Base-by-base conservation (phyloP, 352 stramenopile genomes). In the Elongisporangium prolatum region DNA sequence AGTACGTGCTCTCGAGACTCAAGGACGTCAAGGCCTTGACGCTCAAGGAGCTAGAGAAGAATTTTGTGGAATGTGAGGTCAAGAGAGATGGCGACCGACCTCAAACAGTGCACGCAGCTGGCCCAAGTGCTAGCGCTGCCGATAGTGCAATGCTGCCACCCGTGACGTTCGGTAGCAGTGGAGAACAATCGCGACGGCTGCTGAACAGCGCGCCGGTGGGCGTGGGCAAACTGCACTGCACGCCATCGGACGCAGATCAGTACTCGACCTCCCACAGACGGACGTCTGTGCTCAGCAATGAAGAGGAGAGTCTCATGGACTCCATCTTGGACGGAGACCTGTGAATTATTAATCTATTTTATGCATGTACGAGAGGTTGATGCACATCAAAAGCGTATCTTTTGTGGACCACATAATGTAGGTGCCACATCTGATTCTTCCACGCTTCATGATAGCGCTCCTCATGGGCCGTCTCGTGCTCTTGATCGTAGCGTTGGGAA, bases 261-360 rank as follows among this genome's bases (percentile, higher is more conserved):
- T 60, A 67, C 18, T 59, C 51, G 8, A 55, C 61, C 22, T 16
- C 60, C 50, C 57, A 55, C 16, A 56, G 62, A 14, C 65, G 73
- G 10, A 57, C 54, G 9, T 79, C 68, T 1, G 72, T 84, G 52
- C 69, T 93, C 18, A 90, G 75, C 61, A 84, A 90, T 52, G 81
- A 93, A 24, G 84, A 93, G 60, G 84, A 93, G 69, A 89, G 74
- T 62, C 64, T 93, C 54, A 93, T 93, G 84, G 76, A 91, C 59
- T 73, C 77, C 40, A 93, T 93, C 47, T 65, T 92, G 21, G 80
- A 73, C 56, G 68, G 68, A 24, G 66, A 77, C 57, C 69, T 66
- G 21, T 72, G 52, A 61, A 24, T 52, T 21, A 21, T 21, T 25
- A 24, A 52, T 25, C 21, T 24, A 52, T 52, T 25, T 7, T 52